A percentile compares a stretch with the other conserved stretches of the same genome.
These are phyloP conservation scores for Abelmoschus esculentus DNA, from an alignment of 345 rosid species.

Conservation along the genomic window DNA sequence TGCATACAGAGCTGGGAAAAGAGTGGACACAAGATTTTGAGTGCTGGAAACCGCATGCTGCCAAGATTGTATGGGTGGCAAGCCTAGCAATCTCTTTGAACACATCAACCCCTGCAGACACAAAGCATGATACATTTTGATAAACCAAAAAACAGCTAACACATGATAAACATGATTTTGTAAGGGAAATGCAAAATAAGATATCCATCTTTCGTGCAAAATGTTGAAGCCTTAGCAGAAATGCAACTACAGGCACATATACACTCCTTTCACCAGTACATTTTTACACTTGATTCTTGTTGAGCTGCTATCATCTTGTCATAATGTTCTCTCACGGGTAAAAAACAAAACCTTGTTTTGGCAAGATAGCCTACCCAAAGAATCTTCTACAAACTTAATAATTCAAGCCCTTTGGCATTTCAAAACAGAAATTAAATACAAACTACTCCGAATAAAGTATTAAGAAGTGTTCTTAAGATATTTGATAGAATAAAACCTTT, in stretches of 20 bases:
- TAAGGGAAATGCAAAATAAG: not conserved
- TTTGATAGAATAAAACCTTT: not conserved
- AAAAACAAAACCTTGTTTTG: not conserved
- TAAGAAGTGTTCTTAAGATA: not conserved
- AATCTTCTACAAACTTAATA: not conserved
- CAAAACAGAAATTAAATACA: not conserved
- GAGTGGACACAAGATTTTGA: constrained; percentile 17
- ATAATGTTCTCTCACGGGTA: not conserved
- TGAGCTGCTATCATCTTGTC: not conserved
- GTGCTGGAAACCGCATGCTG: constrained; percentile 39
- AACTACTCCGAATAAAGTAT: not conserved
- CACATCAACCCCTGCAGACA: constrained; percentile 28
- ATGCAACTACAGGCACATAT: not conserved
- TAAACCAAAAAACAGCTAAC: not conserved
- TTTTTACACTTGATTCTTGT: not conserved
- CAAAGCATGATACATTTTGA: not conserved
- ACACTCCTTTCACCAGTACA: not conserved
- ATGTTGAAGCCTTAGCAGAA: not conserved
- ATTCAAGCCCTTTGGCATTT: not conserved
- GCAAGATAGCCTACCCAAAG: not conserved
- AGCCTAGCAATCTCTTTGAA: constrained; percentile 48
- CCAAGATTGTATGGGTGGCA: constrained; percentile 45
- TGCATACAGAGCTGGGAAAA: constrained; percentile 22
- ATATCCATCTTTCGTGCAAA: not conserved
- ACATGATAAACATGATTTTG: not conserved